Conservation (phyloP, 1,139 yeast species). For the Spencermartinsiella ligniputridi region DNA sequence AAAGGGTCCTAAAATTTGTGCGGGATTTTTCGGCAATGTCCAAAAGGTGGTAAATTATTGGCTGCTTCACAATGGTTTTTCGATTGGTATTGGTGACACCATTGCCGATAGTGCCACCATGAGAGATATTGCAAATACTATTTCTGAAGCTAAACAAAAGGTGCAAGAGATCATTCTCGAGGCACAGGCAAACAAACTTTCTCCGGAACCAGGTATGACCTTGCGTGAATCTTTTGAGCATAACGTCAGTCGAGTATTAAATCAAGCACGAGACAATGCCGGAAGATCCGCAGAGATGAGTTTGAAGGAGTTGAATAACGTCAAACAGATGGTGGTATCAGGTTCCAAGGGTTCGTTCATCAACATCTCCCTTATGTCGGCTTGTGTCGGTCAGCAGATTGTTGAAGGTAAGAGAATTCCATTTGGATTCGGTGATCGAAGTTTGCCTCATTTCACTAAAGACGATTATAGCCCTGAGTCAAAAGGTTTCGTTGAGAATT, state of each 20-base stretch:
- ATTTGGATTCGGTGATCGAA: conserved; percentile 92
- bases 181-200: conserved; percentile 82
- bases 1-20: conserved; percentile 89
- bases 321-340: conserved; percentile 98
- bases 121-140: conserved; percentile 88
- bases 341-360: conserved; percentile 99
- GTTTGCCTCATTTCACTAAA: conserved; percentile 95
- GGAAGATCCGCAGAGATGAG: conserved; percentile 98
- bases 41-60: conserved; percentile 96
- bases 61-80: conserved; percentile 94
- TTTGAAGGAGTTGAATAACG: conserved; percentile 89
- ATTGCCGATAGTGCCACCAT: conserved; percentile 97
- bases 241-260: conserved; percentile 89
- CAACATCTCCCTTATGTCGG: conserved; percentile 99
- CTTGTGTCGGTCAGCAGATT: conserved; percentile 99
- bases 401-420: conserved; percentile 99
- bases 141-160: conserved; percentile 85
- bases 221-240: conserved; percentile 97
- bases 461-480: conserved; percentile 98
- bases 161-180: conserved; percentile 90
- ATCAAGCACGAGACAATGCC: conserved; percentile 98
- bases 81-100: conserved; percentile 99
- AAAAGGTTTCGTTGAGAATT: conserved; percentile 95
- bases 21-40: conserved; percentile 84
- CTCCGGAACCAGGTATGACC: conserved; percentile 99